Evolutionary conservation across 2,329 filamentous ascomycete genomes (phyloP), one percentile per base, ranked within the genome.

Genomic region (Madurella mycetomatis): DNA sequence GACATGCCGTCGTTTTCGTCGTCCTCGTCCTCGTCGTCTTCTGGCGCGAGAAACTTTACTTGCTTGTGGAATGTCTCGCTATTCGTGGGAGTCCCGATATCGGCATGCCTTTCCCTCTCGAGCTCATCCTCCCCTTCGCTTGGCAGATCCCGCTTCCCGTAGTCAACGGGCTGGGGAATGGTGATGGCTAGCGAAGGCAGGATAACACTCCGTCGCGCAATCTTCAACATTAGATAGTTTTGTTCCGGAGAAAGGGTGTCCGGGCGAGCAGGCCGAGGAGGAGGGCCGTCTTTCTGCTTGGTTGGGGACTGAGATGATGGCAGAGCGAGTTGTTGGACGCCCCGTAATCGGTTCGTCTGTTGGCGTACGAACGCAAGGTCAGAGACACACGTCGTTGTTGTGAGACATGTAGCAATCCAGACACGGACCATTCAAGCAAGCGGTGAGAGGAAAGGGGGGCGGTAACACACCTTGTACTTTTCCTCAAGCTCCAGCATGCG

Each of bases 401-500:
- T 61, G 54, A 61, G 55, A 61, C 56, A 59, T 41, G 57, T 19
- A 50, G 45, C 51, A 56, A 60, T 50, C 56, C 56, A 52, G 51
- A 56, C 37, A 54, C 43, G 53, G 32, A 48, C 30, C 47, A 39
- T 34, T 15, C 40, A 39, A 51, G 47, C 52, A 58, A 52, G 53
- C 41, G 51, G 56, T 43, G 48, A 46, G 52, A 15, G 41, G 48
- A 46, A 52, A 15, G 34, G 31, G 31, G 40, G 53, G 43, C 16
- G 15, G 31, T 43, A 46, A 65, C 73, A 72, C 72, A 84, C 82
- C 77, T 81, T 82, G 67, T 73, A 76, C 65, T 73, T 74, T 64
- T 78, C 80, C 64, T 84, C 82, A 49, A 84, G 68, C 61, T 83
- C 79, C 47, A 84, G 72, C 81, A 84, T 83, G 55, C 72, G 75